These are phyloP conservation scores for Tinospora cordifolia DNA, from an alignment of 164 flowering plant species.

Conservation along the genomic window DNA sequence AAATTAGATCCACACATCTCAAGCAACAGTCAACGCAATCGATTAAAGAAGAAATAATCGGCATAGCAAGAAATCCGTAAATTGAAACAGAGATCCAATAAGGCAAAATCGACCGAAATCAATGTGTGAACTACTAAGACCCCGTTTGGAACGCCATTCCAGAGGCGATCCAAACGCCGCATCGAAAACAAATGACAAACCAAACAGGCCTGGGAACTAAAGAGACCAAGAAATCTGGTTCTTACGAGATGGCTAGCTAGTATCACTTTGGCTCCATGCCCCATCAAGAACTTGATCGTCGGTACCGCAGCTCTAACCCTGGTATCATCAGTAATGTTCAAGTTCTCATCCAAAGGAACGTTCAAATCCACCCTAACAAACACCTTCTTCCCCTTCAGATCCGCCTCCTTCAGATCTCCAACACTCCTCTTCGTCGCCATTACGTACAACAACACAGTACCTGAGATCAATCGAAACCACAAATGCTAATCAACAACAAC, in stretches of 20 bases:
- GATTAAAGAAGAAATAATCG: too few relatives aligned
- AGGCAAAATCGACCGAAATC: not conserved
- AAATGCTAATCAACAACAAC: too few relatives aligned
- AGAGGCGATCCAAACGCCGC: not conserved
- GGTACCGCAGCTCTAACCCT: constrained; percentile 66
- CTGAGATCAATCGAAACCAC: not conserved
- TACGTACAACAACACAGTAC: not conserved
- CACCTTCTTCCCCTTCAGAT: constrained; percentile 65
- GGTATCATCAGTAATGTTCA: constrained; percentile 67
- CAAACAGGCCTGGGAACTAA: not conserved
- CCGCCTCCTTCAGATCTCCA: constrained; percentile 43
- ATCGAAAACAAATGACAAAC: not conserved
- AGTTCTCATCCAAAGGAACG: constrained; percentile 60
- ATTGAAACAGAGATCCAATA: too few relatives aligned
- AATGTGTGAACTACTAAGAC: not conserved
- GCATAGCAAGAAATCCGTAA: too few relatives aligned
- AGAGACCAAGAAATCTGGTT: not conserved
- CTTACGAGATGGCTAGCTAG: constrained; percentile 50
- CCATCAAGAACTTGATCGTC: constrained; percentile 55
- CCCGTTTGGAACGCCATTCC: not conserved
- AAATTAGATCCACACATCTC: not conserved
- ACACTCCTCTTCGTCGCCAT: constrained; percentile 66
- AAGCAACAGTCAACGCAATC: too few relatives aligned
- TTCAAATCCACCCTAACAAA: constrained; percentile 70
- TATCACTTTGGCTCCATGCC: constrained; percentile 49